A percentile compares a stretch with the other conserved stretches of the same genome.
These are phyloP conservation scores for Sugiyamaella neomexicana DNA, from an alignment of 1,139 yeast genomes.

Conservation along the genomic window DNA sequence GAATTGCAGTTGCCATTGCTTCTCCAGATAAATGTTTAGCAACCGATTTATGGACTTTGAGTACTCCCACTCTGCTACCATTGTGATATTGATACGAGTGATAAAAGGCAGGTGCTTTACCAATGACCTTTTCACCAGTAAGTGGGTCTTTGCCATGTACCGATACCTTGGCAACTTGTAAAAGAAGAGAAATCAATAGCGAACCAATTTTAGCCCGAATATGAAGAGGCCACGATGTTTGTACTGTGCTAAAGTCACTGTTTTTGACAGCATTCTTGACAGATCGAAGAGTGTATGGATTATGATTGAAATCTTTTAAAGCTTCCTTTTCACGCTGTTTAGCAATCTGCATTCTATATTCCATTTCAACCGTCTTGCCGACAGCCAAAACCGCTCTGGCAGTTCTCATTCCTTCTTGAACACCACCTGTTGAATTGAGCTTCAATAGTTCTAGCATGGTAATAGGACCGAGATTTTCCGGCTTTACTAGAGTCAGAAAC, in stretches of 20 bases:
- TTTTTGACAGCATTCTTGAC: constrained; percentile 27
- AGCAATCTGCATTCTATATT: constrained; percentile 66
- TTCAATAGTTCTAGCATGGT: constrained; percentile 80
- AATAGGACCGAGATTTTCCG: constrained; percentile 81
- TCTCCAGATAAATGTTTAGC: constrained; percentile 68
- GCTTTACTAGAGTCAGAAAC: constrained; percentile 64
- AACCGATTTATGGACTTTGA: constrained; percentile 71
- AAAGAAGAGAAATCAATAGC: constrained; percentile 65
- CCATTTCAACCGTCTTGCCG: constrained; percentile 82
- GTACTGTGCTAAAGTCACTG: constrained; percentile 38
- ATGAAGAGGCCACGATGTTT: constrained; percentile 61
- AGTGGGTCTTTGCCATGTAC: constrained; percentile 79
- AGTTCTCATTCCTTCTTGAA: constrained; percentile 81
- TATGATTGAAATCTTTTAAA: constrained; percentile 34
- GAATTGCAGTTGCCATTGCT: constrained; percentile 63
- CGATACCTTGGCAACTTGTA: constrained; percentile 79
- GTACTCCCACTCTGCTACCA: constrained; percentile 80
- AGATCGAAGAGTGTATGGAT: constrained; percentile 18
- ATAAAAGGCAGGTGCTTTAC: constrained; percentile 85
- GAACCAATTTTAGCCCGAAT: constrained; percentile 83
- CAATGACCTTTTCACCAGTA: constrained; percentile 63
- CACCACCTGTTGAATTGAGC: constrained; percentile 72
- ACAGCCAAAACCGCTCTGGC: constrained; percentile 80
- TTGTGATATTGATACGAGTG: constrained; percentile 80
- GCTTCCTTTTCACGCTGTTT: constrained; percentile 50